Evolutionary conservation across 2,329 filamentous ascomycete species (phyloP), one percentile per base, ranked within the genome.

Genomic region (Alternaria atra): DNA sequence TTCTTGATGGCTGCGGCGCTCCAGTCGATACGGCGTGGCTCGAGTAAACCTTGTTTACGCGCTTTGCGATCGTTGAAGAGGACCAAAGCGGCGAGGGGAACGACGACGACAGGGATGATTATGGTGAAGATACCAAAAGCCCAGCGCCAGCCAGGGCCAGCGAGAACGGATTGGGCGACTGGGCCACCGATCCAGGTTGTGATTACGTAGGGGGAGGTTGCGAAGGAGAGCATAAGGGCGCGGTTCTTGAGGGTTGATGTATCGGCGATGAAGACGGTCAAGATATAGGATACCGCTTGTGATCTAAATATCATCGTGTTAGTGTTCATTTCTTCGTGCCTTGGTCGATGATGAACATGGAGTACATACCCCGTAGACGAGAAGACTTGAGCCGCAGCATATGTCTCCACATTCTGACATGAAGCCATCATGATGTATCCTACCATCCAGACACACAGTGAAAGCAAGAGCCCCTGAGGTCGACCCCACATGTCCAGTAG

Each of bases 241-340:
- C 89, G 83, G 66, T 90, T 89, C 55, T 84, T 82, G 34, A 91
- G 79, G 17, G 82, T 83, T 1, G 89, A 88, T 1, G 87, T 90
- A 66, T 91, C 90, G 25, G 89, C 87, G 55, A 90, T 86, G 66
- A 91, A 87, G 23, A 91, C 84, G 58, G 84, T 84, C 10, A 90
- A 79, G 32, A 84, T 83, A 68, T 89, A 90, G 6, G 58, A 63
- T 1, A 69, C 66, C 48, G 17, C 12, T 47, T 47, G 44, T 15
- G 44, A 47, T 9, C 44, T 37, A n/a, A 4, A 17, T 32, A 15
- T 20, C 1, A 13, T 32, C 3, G 29, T 4, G 27, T 47, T 30
- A 47, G 29, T n/a, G 9, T 32, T 20, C 20, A 20, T 2, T 20
- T 20, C 20, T 20, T 20, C 20, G 20, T 20, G 2, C 20, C 20